A percentile compares a stretch with the other conserved stretches of the same genome.
These are phyloP conservation scores for Phytopythium mirpurense DNA, from an alignment of 352 stramenopile genomes.

Conservation along the genomic window DNA sequence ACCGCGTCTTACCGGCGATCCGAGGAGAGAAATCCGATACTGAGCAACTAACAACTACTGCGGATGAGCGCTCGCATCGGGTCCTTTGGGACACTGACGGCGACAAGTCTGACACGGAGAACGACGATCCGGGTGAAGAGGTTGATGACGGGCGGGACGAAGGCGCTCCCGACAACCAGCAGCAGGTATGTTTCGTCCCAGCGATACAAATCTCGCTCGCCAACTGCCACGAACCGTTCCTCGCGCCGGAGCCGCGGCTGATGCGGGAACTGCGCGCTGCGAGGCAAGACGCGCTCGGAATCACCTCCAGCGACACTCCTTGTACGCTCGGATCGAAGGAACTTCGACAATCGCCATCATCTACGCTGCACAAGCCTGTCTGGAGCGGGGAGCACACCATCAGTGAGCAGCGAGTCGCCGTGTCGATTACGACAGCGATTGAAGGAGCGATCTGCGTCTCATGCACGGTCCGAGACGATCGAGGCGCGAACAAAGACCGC, in stretches of 20 bases:
- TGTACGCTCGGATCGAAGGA: not conserved
- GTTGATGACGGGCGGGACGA: not conserved
- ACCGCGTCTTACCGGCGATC: not conserved
- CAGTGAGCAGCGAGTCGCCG: not conserved
- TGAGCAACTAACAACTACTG: not conserved
- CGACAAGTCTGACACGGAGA: not conserved
- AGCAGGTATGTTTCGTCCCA: not conserved
- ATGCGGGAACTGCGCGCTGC: not conserved
- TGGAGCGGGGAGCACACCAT: not conserved
- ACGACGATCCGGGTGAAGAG: not conserved
- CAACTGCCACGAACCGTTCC: slow-evolving; percentile 19
- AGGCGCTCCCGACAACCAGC: not conserved
- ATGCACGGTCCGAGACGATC: not conserved
- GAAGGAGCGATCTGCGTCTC: not conserved
- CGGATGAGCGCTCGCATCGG: not conserved
- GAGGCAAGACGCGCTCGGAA: not conserved
- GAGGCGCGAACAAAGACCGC: too few species aligned
- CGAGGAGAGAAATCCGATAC: not conserved
- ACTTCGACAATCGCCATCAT: too few species aligned
- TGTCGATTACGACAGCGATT: not conserved
- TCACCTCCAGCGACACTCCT: not conserved
- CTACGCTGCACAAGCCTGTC: not conserved
- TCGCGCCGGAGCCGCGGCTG: slow-evolving; percentile 10
- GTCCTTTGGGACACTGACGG: not conserved
- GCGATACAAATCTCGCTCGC: slow-evolving; percentile 5